These are phyloP conservation scores for Plasmodium malariae DNA, from an alignment of 169 alveolate genomes.

Conservation along the genomic window DNA sequence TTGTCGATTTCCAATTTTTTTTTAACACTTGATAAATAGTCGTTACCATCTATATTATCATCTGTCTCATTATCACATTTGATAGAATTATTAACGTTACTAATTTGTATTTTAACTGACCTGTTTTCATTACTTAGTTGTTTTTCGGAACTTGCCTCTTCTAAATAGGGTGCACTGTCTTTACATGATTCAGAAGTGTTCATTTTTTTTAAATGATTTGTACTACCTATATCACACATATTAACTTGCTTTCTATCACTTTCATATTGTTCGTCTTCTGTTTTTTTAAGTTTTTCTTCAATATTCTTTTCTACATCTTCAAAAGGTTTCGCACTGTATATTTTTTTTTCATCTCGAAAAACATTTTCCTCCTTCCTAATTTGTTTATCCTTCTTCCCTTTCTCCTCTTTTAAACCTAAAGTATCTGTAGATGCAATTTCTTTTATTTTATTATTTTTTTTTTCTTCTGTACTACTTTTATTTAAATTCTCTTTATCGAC, in stretches of 20 bases:
- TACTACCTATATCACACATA: neutral
- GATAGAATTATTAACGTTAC: neutral
- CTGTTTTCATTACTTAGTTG: constrained; percentile 9
- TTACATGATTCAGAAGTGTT: neutral
- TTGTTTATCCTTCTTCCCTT: neutral
- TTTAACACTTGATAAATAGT: neutral
- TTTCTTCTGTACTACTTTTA: neutral
- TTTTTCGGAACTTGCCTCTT: neutral
- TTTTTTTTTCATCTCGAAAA: neutral
- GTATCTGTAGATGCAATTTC: neutral
- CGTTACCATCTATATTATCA: neutral
- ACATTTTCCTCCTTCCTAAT: neutral
- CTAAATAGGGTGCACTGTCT: neutral
- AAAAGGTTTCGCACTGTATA: neutral
- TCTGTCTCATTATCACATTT: neutral
- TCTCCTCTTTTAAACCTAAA: neutral
- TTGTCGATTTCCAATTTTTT: constrained; percentile 7
- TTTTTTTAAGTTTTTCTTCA: neutral
- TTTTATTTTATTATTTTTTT: neutral
- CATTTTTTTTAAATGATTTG: neutral
- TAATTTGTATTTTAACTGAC: neutral
- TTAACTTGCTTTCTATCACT: neutral
- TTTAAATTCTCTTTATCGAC: neutral
- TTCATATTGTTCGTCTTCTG: neutral
- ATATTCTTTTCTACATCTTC: neutral